A percentile compares a stretch with the other conserved stretches of the same genome.
Evolutionary conservation across 805 yeast species (phyloP).

Genomic region (Candida michaelii): DNA sequence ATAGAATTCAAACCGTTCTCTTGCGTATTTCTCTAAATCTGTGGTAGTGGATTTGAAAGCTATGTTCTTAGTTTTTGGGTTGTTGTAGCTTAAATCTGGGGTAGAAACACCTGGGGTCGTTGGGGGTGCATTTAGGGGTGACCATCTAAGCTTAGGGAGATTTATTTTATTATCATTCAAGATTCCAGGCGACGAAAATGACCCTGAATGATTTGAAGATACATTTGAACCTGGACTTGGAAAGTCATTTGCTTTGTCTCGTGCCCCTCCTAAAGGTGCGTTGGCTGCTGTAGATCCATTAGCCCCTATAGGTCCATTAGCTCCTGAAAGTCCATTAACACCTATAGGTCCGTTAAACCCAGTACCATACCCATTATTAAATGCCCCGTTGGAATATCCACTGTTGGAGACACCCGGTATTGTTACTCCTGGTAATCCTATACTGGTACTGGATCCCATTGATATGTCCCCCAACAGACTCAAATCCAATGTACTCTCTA

Average conservation of each 20-base stretch:
- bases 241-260: too few relatives aligned
- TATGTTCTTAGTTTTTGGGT: neutral
- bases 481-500: conserved; percentile 28
- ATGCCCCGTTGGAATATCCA: too few relatives aligned
- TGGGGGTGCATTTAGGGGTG: neutral
- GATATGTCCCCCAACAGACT: neutral
- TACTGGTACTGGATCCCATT: too few relatives aligned
- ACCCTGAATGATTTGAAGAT: too few relatives aligned
- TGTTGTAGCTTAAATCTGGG: neutral
- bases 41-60: neutral
- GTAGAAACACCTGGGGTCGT: neutral
- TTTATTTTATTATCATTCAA: conserved; percentile 1
- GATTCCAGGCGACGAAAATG: too few relatives aligned
- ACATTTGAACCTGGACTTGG: too few relatives aligned
- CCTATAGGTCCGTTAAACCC: too few relatives aligned
- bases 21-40: neutral
- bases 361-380: too few relatives aligned
- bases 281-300: neutral
- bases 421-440: too few relatives aligned
- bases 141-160: conserved; percentile 15
- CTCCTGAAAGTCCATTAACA: neutral
- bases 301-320: neutral
- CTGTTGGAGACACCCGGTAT: too few relatives aligned
- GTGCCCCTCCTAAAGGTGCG: neutral
- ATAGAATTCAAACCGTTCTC: conserved; percentile 7